Conservation (phyloP, 495 filamentous ascomycete species). For the Aspergillus diversus region DNA sequence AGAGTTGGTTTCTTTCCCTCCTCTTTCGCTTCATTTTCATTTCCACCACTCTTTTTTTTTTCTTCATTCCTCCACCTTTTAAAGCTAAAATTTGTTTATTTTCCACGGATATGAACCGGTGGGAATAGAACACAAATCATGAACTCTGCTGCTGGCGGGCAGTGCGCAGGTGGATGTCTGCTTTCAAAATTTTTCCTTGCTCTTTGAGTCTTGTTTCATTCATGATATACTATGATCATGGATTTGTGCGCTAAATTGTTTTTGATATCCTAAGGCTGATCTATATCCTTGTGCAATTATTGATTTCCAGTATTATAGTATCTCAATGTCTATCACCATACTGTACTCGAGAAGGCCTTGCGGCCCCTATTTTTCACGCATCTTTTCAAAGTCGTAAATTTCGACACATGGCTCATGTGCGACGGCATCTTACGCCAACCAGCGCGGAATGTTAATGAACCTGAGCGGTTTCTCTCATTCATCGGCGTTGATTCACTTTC, state of each 20-base stretch:
- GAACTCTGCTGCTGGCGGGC: slow-evolving; percentile 41
- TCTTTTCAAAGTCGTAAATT: neutral
- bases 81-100: too few relatives aligned
- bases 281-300: slow-evolving; percentile 16
- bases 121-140: slow-evolving; percentile 35
- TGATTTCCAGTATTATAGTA: slow-evolving; percentile 1
- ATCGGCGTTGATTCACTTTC: slow-evolving; percentile 12
- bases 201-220: slow-evolving; percentile 15
- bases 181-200: slow-evolving; percentile 8
- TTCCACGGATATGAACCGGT: slow-evolving; percentile 2
- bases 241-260: slow-evolving; percentile 16
- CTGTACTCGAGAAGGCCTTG: neutral
- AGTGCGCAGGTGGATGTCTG: slow-evolving; percentile 32
- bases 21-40: slow-evolving; percentile 14
- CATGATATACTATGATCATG: slow-evolving; percentile 19
- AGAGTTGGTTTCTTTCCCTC: slow-evolving; percentile 7
- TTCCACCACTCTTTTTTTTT: slow-evolving; percentile 9
- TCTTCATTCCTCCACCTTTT: slow-evolving; percentile 22
- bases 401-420: neutral
- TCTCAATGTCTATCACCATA: neutral
- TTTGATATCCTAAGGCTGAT: slow-evolving; percentile 15
- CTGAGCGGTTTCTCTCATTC: neutral
- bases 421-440: neutral
- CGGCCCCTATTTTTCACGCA: neutral
- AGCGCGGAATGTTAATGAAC: too few relatives aligned